Base-by-base conservation (phyloP, 2,329 filamentous ascomycete genomes). In the Aspergillus sp. region DNA sequence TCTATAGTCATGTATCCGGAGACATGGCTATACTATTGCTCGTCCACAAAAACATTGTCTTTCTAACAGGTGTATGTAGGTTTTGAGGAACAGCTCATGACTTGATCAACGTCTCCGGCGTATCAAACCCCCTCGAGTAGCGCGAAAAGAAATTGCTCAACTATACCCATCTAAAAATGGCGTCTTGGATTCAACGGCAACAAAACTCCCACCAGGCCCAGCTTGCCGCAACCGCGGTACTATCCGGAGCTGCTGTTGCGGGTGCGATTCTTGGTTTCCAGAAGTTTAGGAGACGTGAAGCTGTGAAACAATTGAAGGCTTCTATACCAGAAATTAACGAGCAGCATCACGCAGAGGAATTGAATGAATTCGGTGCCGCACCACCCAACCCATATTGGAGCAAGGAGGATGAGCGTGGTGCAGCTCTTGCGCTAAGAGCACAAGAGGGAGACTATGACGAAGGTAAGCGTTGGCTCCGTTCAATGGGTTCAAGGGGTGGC, bases 371-470 rank as follows among this genome's bases (percentile, higher is more conserved):
- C 64, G 81, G 81, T 4, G 70, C 70, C 21, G 73, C 75, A 21
- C 65, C 70, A 4, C 61, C 64, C 19, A 62, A 61, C 37, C 66
- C 66, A 44, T 70, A 64, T 44, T 51, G 73, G 50, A 76, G 69
- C 63, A 76, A 75, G 56, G 85, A 87, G 69, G 85, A 88, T 66
- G 80, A 84, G 67, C 77, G 81, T 60, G 81, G 82, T 63, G 80
- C 82, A 56, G 81, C 80, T 57, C 78, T 88, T 45, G 86, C 86
- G 41, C 78, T 80, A 55, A 77, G 84, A 66, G 86, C 86, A 40
- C 80, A 85, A 60, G 78, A 82, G 63, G 86, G 86, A 21, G 84
- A 87, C 65, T 88, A 87, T 61, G 85, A 87, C 70, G 84, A 88
- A 64, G 83, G 82, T 83, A 68, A 50, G 62, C 39, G n/a, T n/a